Evolutionary conservation across 208 protist genomes (phyloP).

Genomic region (Trypanosomatidae sp.): DNA sequence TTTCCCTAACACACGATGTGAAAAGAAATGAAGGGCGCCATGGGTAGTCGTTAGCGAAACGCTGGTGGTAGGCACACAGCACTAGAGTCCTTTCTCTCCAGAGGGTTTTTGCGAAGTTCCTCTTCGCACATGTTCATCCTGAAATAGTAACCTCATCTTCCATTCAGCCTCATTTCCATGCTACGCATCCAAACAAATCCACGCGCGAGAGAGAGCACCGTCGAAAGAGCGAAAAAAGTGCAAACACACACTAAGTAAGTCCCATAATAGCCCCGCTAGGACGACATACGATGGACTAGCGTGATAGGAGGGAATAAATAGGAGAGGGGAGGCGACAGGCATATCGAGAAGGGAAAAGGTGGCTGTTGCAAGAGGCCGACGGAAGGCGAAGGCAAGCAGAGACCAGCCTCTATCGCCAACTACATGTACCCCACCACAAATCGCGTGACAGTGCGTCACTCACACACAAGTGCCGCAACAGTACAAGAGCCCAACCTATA

Average conservation of each 20-base stretch:
- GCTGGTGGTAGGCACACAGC: neutral
- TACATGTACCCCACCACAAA: neutral
- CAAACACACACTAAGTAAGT: neutral
- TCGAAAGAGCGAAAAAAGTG: slow-evolving; percentile 2
- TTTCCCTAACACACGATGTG: neutral
- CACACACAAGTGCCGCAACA: neutral
- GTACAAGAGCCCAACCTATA: neutral
- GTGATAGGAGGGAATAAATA: slow-evolving; percentile 8
- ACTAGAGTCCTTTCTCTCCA: neutral
- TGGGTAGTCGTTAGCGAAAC: neutral
- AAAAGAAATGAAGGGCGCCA: neutral
- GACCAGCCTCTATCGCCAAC: neutral
- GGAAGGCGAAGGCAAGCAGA: neutral
- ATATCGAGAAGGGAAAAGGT: neutral
- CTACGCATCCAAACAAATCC: neutral
- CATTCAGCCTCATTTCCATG: neutral
- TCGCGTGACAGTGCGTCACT: neutral
- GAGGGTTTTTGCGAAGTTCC: neutral
- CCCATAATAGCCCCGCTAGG: neutral
- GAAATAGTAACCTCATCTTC: neutral
- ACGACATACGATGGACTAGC: neutral
- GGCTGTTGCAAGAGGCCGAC: neutral
- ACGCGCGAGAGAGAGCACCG: neutral
- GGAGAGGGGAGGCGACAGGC: neutral
- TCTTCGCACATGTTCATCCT: neutral